phyloP scores from a whole-genome alignment of 306 rosid genomes.

The Canavalia gladiata region DNA sequence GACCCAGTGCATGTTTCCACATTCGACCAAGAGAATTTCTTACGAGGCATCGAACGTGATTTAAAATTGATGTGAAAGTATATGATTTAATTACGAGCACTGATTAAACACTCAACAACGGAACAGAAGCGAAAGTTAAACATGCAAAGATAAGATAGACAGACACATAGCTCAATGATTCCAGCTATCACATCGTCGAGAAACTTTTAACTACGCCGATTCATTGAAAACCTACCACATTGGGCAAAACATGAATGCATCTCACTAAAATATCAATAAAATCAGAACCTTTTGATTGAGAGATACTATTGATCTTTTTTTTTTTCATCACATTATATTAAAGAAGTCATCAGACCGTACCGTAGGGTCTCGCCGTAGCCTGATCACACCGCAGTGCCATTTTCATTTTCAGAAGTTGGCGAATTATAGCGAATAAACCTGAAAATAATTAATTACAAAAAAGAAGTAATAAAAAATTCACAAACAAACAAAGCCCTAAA shows the following conservation, averaged over 20 bases:
- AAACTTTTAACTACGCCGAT: neutral
- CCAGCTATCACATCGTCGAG: constrained; percentile 8
- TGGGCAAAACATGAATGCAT: neutral
- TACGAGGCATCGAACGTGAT: neutral
- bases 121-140: constrained; percentile 30
- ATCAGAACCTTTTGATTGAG: neutral
- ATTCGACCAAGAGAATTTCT: neutral
- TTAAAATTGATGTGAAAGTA: constrained; percentile 23
- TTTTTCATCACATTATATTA: neutral
- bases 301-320: neutral
- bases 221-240: constrained; percentile 18
- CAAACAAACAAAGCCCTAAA: neutral
- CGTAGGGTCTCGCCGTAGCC: neutral
- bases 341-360: neutral
- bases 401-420: neutral
- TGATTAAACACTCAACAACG: constrained; percentile 20
- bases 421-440: neutral
- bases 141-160: constrained; percentile 31
- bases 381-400: neutral
- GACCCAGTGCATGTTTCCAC: neutral
- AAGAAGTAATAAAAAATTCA: neutral
- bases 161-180: constrained; percentile 22
- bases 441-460: neutral
- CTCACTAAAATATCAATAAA: neutral
- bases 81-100: neutral